phyloP scores from a whole-genome alignment of 177 flowering plant genomes.

The Vitis hybrid region DNA sequence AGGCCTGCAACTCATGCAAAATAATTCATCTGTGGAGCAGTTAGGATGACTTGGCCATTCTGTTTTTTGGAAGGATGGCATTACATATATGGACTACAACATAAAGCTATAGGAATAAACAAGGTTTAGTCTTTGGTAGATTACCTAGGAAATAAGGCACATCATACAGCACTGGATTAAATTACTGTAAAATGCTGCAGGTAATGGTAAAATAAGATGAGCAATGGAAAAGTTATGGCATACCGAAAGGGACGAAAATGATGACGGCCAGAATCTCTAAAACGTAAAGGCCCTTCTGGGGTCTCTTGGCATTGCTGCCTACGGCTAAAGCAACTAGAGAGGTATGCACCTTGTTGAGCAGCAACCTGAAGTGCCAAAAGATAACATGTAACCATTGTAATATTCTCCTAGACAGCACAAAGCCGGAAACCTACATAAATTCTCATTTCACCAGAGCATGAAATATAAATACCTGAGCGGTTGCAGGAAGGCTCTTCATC shows the following conservation, averaged over 20 bases:
- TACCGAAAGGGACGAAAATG: constrained; percentile 62
- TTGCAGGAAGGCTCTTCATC: constrained; percentile 49
- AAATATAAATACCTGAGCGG: constrained; percentile 42
- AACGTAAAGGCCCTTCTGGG: constrained; percentile 69
- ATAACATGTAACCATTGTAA: background rate
- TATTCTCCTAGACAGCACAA: background rate
- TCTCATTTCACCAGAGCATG: background rate
- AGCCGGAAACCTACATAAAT: background rate
- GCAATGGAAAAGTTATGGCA: background rate
- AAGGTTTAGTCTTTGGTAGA: background rate
- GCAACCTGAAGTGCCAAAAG: constrained; percentile 49
- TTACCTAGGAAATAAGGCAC: background rate
- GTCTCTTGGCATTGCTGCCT: constrained; percentile 34
- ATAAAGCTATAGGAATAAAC: no score
- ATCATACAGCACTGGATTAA: background rate
- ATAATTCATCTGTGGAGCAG: no score
- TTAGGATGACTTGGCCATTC: no score
- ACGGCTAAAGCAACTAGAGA: constrained; percentile 57
- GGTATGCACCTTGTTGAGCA: constrained; percentile 74
- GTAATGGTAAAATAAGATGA: background rate
- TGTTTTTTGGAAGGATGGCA: no score
- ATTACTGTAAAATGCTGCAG: background rate
- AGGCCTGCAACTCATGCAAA: no score
- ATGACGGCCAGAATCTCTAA: constrained; percentile 50
- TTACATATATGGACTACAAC: no score